These are phyloP conservation scores for Polygonum maritimum DNA, from an alignment of 148 eudicot genomes.

Conservation along the genomic window DNA sequence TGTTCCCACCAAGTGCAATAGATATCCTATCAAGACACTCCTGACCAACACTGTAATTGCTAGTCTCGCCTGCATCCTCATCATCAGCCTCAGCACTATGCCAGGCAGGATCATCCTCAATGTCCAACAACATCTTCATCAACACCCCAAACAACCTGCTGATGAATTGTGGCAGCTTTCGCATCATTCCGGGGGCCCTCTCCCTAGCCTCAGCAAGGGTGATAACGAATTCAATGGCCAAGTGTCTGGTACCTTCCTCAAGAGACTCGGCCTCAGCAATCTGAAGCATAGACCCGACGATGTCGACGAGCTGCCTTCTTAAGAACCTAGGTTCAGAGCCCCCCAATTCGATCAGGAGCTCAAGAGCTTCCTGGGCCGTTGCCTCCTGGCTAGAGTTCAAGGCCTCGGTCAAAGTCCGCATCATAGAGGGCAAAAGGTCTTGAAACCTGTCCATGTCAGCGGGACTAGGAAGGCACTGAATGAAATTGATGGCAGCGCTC, in stretches of 20 bases:
- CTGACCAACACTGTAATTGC: constrained; percentile 76
- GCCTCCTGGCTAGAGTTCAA: constrained; percentile 66
- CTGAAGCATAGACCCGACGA: constrained; percentile 83
- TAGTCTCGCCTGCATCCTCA: constrained; percentile 86
- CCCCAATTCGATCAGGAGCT: constrained; percentile 72
- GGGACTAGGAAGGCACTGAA: constrained; percentile 59
- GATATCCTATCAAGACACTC: constrained; percentile 75
- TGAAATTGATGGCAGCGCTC: constrained; percentile 70
- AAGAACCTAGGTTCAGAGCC: constrained; percentile 81
- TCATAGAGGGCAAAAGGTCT: constrained; percentile 81
- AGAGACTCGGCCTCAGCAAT: constrained; percentile 70
- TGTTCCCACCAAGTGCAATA: constrained; percentile 80
- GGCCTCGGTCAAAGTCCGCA: constrained; percentile 72
- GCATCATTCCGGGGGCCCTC: constrained; percentile 93
- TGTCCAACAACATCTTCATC: constrained; percentile 70
- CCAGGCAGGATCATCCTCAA: constrained; percentile 85
- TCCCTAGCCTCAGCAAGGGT: constrained; percentile 86
- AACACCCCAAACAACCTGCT: constrained; percentile 56
- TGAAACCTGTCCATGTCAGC: constrained; percentile 76
- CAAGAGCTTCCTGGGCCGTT: constrained; percentile 84
- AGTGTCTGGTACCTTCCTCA: constrained; percentile 81
- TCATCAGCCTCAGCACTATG: constrained; percentile 61
- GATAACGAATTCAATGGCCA: constrained; percentile 78
- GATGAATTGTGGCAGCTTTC: constrained; percentile 83
- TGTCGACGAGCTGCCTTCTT: constrained; percentile 73